Evolutionary conservation across 2,329 filamentous ascomycete species (phyloP), one percentile per base, ranked within the genome.

Genomic region (Xylaria sp.): DNA sequence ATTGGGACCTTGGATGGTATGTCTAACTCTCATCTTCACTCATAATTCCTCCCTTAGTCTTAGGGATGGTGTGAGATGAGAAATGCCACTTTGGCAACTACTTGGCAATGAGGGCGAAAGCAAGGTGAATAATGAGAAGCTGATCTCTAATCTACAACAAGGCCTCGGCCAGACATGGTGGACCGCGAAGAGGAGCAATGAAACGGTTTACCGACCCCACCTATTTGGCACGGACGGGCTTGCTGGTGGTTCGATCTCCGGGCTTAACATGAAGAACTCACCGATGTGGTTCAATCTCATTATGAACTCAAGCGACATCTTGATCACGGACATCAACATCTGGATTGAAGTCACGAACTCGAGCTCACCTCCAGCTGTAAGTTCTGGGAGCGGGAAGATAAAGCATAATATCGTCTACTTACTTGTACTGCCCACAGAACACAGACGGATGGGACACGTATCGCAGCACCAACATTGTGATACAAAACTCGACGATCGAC

Each of bases 381-480:
- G 76, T 46, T 87, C 83, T 71, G 25, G 25, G 9, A 15, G 8
- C 4, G 4, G 18, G n/a, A 34, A 50, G 23, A 4, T 28, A 32
- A 53, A 15, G 30, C 36, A 5, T 28, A 13, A 5, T 3, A 56
- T 9, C 12, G 2, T 12, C 13, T n/a, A 56, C 34, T 41, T 25
- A 4, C 6, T 28, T 4, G 3, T 10, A 10, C 20, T 39, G 10
- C n/a, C n/a, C 32, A 34, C 10, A 90, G 81, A 91, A 91, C 76
- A 91, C 89, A 1, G 88, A 90, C 75, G 87, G 85, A 53, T 86
- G 84, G 84, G 85, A 88, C 72, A 89, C 85, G 4, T 88, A 90
- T 75, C 84, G 88, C n/a, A 87, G 83, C 48, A 78, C 79, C 28
- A 87, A 87, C 60, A 83, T 91, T 59, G 84, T 88, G 1, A 90